Evolutionary conservation across 176 grass and related monocot genomes (phyloP), one percentile per base, ranked within the genome.

Genomic region (Bonia amplexicaulis): DNA sequence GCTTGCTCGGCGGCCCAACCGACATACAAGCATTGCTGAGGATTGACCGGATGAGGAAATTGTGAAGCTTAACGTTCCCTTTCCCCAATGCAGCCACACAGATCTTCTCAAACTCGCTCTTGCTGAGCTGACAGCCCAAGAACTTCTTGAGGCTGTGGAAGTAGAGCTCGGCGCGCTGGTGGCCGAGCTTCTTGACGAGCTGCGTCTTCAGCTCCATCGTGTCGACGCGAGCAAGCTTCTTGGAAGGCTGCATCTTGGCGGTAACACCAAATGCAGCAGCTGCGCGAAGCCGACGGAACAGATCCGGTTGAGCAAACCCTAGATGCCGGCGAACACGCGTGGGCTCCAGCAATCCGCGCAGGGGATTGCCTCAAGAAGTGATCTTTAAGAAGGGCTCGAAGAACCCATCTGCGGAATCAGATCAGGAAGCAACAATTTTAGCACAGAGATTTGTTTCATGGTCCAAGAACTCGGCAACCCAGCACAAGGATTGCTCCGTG

Each of bases 41-140:
- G 80, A 97, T 94, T 6, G 91, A 92, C 19, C n/a, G 80, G 61
- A 97, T 55, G 12, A 97, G 85, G 6, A 63, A 33, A 27, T 97
- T 97, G 74, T 94, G 91, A 70, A 94, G 87, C 78, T 47, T 73
- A 23, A 94, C 84, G 82, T 94, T 94, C 69, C 90, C 94, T 66
- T 87, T 79, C 42, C 94, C 94, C 59, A 97, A 66, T 25, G 86
- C 66, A 19, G 29, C 74, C n/a, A 82, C 62, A 26, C 87, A 97
- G 73, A 84, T 58, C 87, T 76, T 97, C 37, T 92, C 85, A 40
- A 97, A 92, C 42, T 97, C 85, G 16, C 15, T 71, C 89, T 90
- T 92, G 74, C 59, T 82, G 4, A 97, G 80, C 80, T 90, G 88
- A 10, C 76, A 74, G 27, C 55, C 42, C 16, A 97, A 64, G 77